Percentiles rank a stretch among this genome's conserved stretches.
Conservation (phyloP, 169 alveolate genomes). For the Theileria orientalis region DNA sequence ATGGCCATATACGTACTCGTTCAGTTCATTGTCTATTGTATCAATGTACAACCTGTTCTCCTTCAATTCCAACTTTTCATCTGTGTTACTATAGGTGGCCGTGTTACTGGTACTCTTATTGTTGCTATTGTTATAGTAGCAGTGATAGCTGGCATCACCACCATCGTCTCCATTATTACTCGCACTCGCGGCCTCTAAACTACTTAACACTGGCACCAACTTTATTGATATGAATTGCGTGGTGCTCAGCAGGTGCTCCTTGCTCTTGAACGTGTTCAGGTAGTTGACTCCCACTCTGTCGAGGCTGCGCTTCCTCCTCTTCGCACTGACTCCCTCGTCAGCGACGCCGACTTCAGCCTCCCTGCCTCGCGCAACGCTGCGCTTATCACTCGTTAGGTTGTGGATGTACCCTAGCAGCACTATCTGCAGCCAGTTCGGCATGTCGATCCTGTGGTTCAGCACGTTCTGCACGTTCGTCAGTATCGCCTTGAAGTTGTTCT, state of each 20-base stretch:
- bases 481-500: conserved; percentile 86
- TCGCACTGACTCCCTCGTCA: neutral
- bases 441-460: conserved; percentile 71
- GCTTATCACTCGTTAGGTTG: neutral
- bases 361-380: no score
- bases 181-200: no score
- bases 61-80: no score
- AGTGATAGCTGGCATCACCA: no score
- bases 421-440: conserved; percentile 68
- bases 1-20: neutral
- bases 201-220: neutral
- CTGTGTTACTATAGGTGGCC: no score
- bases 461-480: conserved; percentile 80
- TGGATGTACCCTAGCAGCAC: conserved; percentile 60
- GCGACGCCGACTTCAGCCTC: no score
- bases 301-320: neutral
- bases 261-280: conserved; percentile 1
- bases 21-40: neutral
- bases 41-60: conserved; percentile 4
- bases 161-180: no score
- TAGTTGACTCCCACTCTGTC: neutral
- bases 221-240: neutral
- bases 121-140: neutral
- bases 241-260: neutral
- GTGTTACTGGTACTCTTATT: neutral